Percentiles rank a stretch among this genome's conserved stretches.
These are phyloP conservation scores for Halophytophthora batemanensis DNA, from an alignment of 352 stramenopile species.

Conservation along the genomic window DNA sequence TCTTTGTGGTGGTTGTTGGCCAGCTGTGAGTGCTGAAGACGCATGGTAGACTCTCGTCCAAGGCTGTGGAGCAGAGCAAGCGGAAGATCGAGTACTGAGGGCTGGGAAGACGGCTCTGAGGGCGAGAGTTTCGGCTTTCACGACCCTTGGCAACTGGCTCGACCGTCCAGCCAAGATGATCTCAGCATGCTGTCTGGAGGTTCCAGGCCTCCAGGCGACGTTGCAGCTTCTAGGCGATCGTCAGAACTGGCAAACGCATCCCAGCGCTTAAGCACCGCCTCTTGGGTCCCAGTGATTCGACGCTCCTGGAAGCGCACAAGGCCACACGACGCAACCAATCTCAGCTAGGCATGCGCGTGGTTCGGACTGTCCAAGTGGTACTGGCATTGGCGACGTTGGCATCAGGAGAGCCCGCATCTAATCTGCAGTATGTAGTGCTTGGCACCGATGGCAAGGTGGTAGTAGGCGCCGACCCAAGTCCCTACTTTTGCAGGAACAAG, in stretches of 20 bases:
- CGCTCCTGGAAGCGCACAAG: background rate
- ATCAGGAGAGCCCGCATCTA: conserved; percentile 9
- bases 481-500: conserved; percentile 25
- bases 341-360: conserved; percentile 1
- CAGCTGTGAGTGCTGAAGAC: conserved; percentile 76
- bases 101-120: no score
- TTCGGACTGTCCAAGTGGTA: conserved; percentile 10
- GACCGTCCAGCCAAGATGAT: no score
- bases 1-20: conserved; percentile 73
- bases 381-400: conserved; percentile 6
- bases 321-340: background rate
- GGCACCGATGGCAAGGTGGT: conserved; percentile 32
- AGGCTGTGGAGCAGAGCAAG: background rate
- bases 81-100: conserved; percentile 19
- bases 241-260: no score
- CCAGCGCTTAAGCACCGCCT: no score
- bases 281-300: no score
- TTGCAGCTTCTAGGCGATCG: no score
- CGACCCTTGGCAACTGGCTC: no score
- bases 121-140: no score
- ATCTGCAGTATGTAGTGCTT: conserved; percentile 34
- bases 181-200: no score
- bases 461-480: conserved; percentile 22
- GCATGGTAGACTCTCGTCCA: conserved; percentile 34
- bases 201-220: no score